Percentiles rank a stretch among this genome's conserved stretches.
phyloP scores from a whole-genome alignment of 768 basidiomycete species.

The Podaxis pistillaris region DNA sequence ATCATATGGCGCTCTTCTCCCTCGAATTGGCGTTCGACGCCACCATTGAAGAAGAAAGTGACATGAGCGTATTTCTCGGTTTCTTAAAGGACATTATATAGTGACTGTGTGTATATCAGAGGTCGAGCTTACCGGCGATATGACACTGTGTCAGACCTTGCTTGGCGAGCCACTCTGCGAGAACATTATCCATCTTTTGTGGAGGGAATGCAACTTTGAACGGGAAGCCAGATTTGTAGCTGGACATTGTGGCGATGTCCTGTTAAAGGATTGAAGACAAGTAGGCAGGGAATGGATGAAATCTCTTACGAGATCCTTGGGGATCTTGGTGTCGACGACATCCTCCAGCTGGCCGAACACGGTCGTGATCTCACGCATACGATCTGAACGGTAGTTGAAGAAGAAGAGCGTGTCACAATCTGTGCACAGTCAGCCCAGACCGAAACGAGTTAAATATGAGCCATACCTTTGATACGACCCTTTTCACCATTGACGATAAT shows the following conservation, averaged over 20 bases:
- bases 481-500: slow-evolving; percentile 82
- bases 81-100: slow-evolving; percentile 40
- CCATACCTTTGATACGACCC: slow-evolving; percentile 76
- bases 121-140: slow-evolving; percentile 60
- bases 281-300: background rate
- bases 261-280: slow-evolving; percentile 24
- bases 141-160: slow-evolving; percentile 84
- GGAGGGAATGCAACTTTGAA: slow-evolving; percentile 94
- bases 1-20: slow-evolving; percentile 85
- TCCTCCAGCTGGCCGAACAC: slow-evolving; percentile 82
- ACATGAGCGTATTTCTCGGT: slow-evolving; percentile 99
- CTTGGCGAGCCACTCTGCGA: slow-evolving; percentile 87
- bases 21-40: slow-evolving; percentile 88
- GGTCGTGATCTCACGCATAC: slow-evolving; percentile 87
- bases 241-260: slow-evolving; percentile 92
- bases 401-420: slow-evolving; percentile 89
- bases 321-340: slow-evolving; percentile 80
- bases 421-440: slow-evolving; percentile 25
- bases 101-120: background rate
- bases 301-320: slow-evolving; percentile 69
- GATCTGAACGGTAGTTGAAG: slow-evolving; percentile 97
- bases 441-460: background rate
- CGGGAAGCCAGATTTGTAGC: slow-evolving; percentile 88
- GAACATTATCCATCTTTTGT: slow-evolving; percentile 88
- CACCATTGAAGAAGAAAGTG: slow-evolving; percentile 98